Conservation (phyloP, 1,284 basidiomycete genomes). For the Fomitiporia mediterranea region DNA sequence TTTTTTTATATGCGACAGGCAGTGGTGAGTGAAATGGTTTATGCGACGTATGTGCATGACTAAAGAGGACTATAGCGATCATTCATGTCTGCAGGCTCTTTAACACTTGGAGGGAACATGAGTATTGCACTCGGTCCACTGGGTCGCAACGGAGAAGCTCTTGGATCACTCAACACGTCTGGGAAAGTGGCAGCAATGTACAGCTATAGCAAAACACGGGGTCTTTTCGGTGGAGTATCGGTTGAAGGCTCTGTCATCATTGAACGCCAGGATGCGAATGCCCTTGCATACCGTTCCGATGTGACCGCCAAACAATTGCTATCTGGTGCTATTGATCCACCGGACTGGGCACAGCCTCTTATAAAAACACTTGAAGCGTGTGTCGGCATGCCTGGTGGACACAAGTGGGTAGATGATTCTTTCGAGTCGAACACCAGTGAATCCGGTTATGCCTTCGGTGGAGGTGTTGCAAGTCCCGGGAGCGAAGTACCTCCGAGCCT, state of each 20-base stretch:
- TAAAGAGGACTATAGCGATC: conserved; percentile 52
- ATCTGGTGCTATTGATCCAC: conserved; percentile 68
- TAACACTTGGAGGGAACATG: conserved; percentile 92
- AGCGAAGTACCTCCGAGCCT: conserved; percentile 29
- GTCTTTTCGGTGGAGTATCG: conserved; percentile 83
- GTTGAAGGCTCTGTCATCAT: conserved; percentile 94
- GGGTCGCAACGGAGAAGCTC: conserved; percentile 92
- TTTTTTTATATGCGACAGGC: conserved; percentile 36
- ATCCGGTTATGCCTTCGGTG: conserved; percentile 54
- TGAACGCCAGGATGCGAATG: conserved; percentile 90
- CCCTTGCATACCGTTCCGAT: conserved; percentile 70
- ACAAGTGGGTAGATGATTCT: conserved; percentile 62
- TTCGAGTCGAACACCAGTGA: conserved; percentile 28
- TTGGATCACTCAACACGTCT: conserved; percentile 80
- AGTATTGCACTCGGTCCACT: conserved; percentile 91
- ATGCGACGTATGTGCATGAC: conserved; percentile 4
- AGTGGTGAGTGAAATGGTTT: conserved; percentile 43
- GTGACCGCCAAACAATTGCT: conserved; percentile 78
- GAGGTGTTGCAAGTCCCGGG: conserved; percentile 41
- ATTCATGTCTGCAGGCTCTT: conserved; percentile 93
- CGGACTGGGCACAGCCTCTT: conserved; percentile 72
- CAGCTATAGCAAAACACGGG: conserved; percentile 92
- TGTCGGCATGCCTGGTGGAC: conserved; percentile 64
- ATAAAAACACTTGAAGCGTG: conserved; percentile 70
- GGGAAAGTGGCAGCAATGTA: conserved; percentile 96